Conservation (phyloP, 148 eudicot genomes). For the Persicaria tinctoria region DNA sequence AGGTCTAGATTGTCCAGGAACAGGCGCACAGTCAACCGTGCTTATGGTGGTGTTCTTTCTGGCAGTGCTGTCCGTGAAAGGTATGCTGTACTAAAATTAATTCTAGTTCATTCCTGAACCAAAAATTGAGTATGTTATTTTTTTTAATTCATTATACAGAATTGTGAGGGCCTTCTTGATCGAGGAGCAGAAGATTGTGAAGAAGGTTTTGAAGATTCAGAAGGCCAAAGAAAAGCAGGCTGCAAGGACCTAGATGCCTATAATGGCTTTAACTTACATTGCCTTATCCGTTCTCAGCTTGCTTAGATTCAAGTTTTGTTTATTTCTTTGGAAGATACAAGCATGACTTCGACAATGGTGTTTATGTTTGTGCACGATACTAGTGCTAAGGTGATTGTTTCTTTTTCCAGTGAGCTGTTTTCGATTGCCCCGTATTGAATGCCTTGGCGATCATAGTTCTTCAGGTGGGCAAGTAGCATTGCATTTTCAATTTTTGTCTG, state of each 20-base stretch:
- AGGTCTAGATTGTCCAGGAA: conserved; percentile 37
- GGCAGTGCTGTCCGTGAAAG: conserved; percentile 41
- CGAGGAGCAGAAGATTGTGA: conserved; percentile 56
- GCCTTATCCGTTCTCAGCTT: not conserved
- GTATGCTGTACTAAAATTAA: conserved; percentile 11
- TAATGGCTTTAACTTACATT: not conserved
- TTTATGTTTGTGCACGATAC: not conserved
- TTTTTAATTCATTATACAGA: not conserved
- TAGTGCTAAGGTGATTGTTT: not conserved
- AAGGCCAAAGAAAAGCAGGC: conserved; percentile 49
- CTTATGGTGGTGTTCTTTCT: conserved; percentile 41
- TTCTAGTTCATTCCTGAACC: not conserved
- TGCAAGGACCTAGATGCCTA: conserved; percentile 24
- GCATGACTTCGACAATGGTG: not conserved
- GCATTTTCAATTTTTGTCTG: too few relatives aligned
- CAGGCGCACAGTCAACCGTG: conserved; percentile 38
- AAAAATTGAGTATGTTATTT: not conserved
- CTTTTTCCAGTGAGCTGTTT: not conserved
- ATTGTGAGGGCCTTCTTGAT: conserved; percentile 23
- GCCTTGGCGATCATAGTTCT: too few relatives aligned
- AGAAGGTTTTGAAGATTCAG: conserved; percentile 53
- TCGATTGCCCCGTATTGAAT: too few relatives aligned
- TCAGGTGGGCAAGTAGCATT: too few relatives aligned
- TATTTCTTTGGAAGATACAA: conserved; percentile 1
- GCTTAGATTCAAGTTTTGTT: conserved; percentile 3